These are phyloP conservation scores for Penicillium desertorum DNA, from an alignment of 495 filamentous ascomycete genomes.

Conservation along the genomic window DNA sequence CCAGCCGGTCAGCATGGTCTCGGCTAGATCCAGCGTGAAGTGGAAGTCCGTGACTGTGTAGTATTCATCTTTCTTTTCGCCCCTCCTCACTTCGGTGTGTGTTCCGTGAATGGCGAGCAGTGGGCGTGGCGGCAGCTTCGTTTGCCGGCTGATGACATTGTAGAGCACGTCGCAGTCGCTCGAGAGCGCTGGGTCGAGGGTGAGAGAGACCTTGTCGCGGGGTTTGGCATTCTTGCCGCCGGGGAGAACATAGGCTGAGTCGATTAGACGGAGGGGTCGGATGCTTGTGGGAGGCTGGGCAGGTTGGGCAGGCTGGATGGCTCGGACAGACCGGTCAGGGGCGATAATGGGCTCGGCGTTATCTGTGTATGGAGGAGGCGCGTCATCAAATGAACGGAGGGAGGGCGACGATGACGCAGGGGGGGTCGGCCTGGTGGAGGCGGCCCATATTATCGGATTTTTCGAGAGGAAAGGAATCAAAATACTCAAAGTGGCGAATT, in stretches of 20 bases:
- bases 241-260: conserved; percentile 27
- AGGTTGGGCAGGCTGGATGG: background rate
- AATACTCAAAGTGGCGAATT: background rate
- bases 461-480: background rate
- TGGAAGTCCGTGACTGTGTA: conserved; percentile 40
- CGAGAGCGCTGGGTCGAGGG: conserved; percentile 30
- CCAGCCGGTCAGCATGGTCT: conserved; percentile 36
- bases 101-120: conserved; percentile 35
- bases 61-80: conserved; percentile 31
- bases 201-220: conserved; percentile 23
- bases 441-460: conserved; percentile 20
- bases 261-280: conserved; percentile 17
- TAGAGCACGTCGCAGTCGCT: conserved; percentile 26
- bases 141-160: conserved; percentile 30
- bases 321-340: background rate
- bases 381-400: conserved; percentile 24
- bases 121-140: conserved; percentile 38
- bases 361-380: conserved; percentile 30
- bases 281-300: conserved; percentile 1
- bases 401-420: conserved; percentile 24
- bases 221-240: conserved; percentile 12
- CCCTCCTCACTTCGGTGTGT: conserved; percentile 31
- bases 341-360: conserved; percentile 16
- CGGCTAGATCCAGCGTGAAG: conserved; percentile 39
- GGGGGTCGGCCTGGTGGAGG: conserved; percentile 16